Conservation (phyloP, 129 eudicot genomes). For the Escallonia herrerae region DNA sequence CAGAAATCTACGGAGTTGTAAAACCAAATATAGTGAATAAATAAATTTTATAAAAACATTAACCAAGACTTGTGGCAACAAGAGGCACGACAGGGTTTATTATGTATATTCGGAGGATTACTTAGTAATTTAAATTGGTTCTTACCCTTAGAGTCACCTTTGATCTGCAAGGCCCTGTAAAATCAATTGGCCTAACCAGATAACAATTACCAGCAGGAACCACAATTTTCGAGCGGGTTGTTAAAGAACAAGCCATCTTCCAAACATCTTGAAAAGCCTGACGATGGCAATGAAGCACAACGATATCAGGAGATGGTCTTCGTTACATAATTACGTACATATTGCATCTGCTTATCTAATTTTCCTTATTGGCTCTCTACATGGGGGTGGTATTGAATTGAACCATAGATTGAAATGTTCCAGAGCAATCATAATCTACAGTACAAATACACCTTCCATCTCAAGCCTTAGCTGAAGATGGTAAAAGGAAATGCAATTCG, state of each 20-base stretch:
- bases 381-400: too few species aligned
- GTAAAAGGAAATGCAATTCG: too few species aligned
- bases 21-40: not conserved
- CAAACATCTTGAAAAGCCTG: conserved; percentile 68
- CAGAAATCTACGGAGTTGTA: conserved; percentile 41
- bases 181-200: conserved; percentile 52
- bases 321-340: not conserved
- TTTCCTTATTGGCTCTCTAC: too few species aligned
- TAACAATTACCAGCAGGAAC: conserved; percentile 38
- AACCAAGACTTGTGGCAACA: too few species aligned
- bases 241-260: conserved; percentile 63
- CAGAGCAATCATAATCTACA: too few species aligned
- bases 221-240: conserved; percentile 39
- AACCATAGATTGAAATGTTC: too few species aligned
- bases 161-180: conserved; percentile 65
- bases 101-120: too few species aligned
- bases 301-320: conserved; percentile 3
- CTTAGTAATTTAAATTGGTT: too few species aligned
- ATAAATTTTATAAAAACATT: not conserved
- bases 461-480: too few species aligned
- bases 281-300: not conserved
- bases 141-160: conserved; percentile 57
- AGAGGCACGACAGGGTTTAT: not conserved
- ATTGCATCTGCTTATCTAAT: too few species aligned
- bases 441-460: too few species aligned